Percentiles rank a stretch among this genome's conserved stretches.
phyloP scores from a whole-genome alignment of 2,329 filamentous ascomycete genomes.

The Penicillium sp. region DNA sequence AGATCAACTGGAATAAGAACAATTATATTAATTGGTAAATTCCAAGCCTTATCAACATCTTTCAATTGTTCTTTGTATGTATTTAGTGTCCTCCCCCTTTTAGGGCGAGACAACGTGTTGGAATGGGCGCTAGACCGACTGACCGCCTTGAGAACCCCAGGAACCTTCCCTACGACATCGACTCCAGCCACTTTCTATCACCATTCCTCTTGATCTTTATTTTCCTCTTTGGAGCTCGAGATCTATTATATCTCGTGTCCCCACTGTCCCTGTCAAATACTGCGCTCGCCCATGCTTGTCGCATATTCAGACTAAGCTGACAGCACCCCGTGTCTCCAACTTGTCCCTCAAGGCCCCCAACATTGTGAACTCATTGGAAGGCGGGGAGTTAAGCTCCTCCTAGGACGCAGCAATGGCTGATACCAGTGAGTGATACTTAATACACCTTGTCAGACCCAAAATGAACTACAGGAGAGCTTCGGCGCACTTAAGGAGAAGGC shows the following conservation, averaged over 20 bases:
- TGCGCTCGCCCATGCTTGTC: constrained; percentile 25
- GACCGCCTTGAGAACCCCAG: constrained; percentile 18
- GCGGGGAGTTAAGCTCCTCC: constrained; percentile 25
- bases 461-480: constrained; percentile 3
- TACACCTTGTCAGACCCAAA: not conserved
- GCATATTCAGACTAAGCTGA: constrained; percentile 19
- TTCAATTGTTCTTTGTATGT: not conserved
- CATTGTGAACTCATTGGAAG: constrained; percentile 16
- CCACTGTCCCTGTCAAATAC: constrained; percentile 8
- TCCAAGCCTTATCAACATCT: no score
- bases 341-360: constrained; percentile 15
- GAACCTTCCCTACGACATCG: constrained; percentile 18
- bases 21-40: not conserved
- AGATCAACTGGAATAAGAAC: not conserved
- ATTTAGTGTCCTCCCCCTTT: not conserved
- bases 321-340: constrained; percentile 17
- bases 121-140: constrained; percentile 16
- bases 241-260: not conserved
- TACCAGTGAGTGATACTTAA: constrained; percentile 20
- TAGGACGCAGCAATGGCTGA: constrained; percentile 29
- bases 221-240: constrained; percentile 1
- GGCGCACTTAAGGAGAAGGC: constrained; percentile 22
- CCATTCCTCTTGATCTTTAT: constrained; percentile 9
- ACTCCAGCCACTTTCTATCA: constrained; percentile 17
- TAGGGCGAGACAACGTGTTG: not conserved